Percentiles rank a stretch among this genome's conserved stretches.
Conservation (phyloP, 2,329 filamentous ascomycete genomes). For the Diaporthe vexans region DNA sequence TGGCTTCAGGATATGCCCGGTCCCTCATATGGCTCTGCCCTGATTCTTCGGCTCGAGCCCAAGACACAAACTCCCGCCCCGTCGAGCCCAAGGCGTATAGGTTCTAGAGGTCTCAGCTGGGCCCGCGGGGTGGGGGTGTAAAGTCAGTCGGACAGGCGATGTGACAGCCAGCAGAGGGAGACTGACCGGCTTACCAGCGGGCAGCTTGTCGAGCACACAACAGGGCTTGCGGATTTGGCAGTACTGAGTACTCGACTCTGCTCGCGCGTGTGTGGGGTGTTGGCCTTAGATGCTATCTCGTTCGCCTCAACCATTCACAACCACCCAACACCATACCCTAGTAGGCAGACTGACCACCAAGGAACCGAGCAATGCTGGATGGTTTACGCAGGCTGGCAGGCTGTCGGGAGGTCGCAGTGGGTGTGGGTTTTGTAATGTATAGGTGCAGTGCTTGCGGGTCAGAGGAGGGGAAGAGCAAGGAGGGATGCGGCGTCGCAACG, state of each 20-base stretch:
- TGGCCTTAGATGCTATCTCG: neutral
- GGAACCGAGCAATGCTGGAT: neutral
- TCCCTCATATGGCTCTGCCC: neutral
- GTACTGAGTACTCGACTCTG: too few species aligned
- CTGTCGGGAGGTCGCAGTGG: conserved; percentile 14
- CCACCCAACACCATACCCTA: neutral
- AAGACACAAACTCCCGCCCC: neutral
- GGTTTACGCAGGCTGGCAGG: neutral
- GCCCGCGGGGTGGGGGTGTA: too few species aligned
- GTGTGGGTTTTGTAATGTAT: conserved; percentile 1
- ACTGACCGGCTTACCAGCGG: too few species aligned
- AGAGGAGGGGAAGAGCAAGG: conserved; percentile 8
- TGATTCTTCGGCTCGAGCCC: neutral
- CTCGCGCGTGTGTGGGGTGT: neutral
- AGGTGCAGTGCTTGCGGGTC: conserved; percentile 22
- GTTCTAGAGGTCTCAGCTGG: too few species aligned
- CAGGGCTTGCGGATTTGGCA: neutral
- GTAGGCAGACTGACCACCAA: neutral
- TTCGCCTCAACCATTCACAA: neutral
- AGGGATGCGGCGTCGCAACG: conserved; percentile 22
- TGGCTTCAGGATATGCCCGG: neutral
- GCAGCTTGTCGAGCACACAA: neutral
- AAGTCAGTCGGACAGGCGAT: too few species aligned
- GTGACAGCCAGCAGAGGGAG: too few species aligned
- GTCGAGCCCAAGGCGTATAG: neutral